Percentiles rank a stretch among this genome's conserved stretches.
Conservation (phyloP, 768 basidiomycete species). For the Gloeophyllum trabeum region DNA sequence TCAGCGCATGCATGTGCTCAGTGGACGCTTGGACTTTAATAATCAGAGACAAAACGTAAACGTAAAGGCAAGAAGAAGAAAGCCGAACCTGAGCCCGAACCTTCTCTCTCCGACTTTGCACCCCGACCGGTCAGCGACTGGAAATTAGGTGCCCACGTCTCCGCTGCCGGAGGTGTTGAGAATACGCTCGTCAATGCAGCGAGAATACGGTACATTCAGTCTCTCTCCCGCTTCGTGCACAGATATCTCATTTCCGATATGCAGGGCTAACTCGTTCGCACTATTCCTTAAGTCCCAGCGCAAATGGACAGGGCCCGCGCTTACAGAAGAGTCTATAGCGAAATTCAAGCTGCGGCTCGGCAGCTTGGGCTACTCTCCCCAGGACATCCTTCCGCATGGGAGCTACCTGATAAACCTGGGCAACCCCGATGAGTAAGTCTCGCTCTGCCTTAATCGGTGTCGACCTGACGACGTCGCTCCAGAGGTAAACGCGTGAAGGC, state of each 20-base stretch:
- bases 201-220: constrained; percentile 52
- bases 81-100: not conserved
- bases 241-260: not conserved
- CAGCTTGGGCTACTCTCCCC: constrained; percentile 46
- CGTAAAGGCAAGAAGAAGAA: not conserved
- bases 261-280: constrained; percentile 73
- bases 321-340: constrained; percentile 38
- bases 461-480: not conserved
- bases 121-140: constrained; percentile 26
- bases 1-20: no score
- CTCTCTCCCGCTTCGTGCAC: not conserved
- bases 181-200: constrained; percentile 63
- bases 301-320: constrained; percentile 61
- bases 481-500: constrained; percentile 62
- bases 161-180: constrained; percentile 70
- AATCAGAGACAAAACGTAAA: no score
- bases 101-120: not conserved
- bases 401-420: constrained; percentile 81
- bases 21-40: no score
- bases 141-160: constrained; percentile 82
- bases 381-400: constrained; percentile 71
- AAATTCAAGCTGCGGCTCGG: constrained; percentile 52
- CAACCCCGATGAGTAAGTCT: constrained; percentile 59
- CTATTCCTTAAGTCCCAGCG: constrained; percentile 80
- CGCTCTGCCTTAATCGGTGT: not conserved